A percentile compares a stretch with the other conserved stretches of the same genome.
Conservation (phyloP, 257 asterid species). For the Nicotiana paniculata region DNA sequence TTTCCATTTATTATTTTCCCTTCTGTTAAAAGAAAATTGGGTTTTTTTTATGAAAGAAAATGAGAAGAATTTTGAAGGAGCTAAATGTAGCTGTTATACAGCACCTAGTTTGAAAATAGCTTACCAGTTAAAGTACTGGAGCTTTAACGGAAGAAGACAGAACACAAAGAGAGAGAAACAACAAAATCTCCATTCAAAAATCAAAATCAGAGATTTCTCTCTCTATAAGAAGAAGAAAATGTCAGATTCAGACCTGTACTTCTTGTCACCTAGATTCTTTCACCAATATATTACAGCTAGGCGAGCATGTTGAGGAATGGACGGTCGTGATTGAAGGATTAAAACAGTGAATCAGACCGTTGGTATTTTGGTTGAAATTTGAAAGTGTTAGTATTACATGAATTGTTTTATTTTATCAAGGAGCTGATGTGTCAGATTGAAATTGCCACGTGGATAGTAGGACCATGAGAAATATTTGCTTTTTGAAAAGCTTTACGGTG, state of each 20-base stretch:
- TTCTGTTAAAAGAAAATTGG: neutral
- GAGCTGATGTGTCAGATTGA: conserved; percentile 28
- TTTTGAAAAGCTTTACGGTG: neutral
- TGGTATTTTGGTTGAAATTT: conserved; percentile 42
- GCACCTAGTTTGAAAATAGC: conserved; percentile 7
- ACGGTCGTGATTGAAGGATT: conserved; percentile 33
- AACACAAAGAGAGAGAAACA: conserved; percentile 9
- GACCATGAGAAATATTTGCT: conserved; percentile 2
- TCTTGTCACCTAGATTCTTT: conserved; percentile 4
- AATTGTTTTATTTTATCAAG: conserved; percentile 17
- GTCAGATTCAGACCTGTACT: conserved; percentile 34
- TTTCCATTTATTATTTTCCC: neutral
- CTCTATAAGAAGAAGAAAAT: conserved; percentile 24
- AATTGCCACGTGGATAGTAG: conserved; percentile 23
- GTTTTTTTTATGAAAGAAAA: neutral
- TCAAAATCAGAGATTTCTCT: conserved; percentile 19
- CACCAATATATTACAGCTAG: neutral
- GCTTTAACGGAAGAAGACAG: conserved; percentile 27
- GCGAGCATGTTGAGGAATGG: conserved; percentile 10
- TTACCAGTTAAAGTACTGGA: conserved; percentile 13
- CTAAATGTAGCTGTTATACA: conserved; percentile 12
- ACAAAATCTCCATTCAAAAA: conserved; percentile 39
- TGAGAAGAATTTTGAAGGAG: conserved; percentile 2
- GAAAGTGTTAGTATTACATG: conserved; percentile 17
- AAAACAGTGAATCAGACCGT: conserved; percentile 54